Evolutionary conservation across 2,329 filamentous ascomycete species (phyloP).

Genomic region (Trichoderma simmonsii): DNA sequence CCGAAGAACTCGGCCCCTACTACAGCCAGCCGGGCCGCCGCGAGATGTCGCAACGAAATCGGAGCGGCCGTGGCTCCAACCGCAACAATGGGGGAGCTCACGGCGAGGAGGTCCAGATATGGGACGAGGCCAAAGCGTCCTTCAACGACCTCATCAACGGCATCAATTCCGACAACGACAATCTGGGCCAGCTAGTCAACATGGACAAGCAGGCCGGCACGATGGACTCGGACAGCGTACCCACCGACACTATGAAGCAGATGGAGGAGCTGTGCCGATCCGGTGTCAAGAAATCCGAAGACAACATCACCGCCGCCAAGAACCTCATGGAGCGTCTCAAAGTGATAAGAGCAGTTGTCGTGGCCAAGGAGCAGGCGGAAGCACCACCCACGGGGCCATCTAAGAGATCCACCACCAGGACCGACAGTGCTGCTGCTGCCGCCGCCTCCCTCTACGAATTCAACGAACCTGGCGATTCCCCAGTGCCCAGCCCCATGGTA

Average conservation of each 20-base stretch:
- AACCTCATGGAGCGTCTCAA: conserved; percentile 42
- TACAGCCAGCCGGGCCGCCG: conserved; percentile 26
- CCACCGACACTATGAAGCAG: conserved; percentile 37
- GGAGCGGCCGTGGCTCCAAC: conserved; percentile 43
- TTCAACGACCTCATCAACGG: conserved; percentile 39
- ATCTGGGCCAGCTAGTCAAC: conserved; percentile 37
- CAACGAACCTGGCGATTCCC: conserved; percentile 44
- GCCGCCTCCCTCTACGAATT: conserved; percentile 44
- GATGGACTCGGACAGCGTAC: conserved; percentile 38
- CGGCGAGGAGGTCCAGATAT: conserved; percentile 44
- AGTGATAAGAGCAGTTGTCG: conserved; percentile 41
- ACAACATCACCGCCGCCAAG: conserved; percentile 37
- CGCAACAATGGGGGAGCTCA: conserved; percentile 43
- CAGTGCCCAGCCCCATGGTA: conserved; percentile 43
- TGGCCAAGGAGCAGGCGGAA: conserved; percentile 43
- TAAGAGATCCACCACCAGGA: conserved; percentile 27
- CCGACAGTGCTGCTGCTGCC: conserved; percentile 28
- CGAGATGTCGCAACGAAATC: conserved; percentile 44
- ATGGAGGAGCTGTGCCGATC: conserved; percentile 44
- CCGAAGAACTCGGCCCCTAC: conserved; percentile 35
- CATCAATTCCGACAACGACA: conserved; percentile 44
- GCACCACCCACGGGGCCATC: conserved; percentile 30
- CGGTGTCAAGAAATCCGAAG: conserved; percentile 41
- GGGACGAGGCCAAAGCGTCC: conserved; percentile 41
- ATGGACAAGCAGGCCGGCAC: conserved; percentile 41